phyloP scores from a whole-genome alignment of 106 monocot genomes.

The Allium cepa region DNA sequence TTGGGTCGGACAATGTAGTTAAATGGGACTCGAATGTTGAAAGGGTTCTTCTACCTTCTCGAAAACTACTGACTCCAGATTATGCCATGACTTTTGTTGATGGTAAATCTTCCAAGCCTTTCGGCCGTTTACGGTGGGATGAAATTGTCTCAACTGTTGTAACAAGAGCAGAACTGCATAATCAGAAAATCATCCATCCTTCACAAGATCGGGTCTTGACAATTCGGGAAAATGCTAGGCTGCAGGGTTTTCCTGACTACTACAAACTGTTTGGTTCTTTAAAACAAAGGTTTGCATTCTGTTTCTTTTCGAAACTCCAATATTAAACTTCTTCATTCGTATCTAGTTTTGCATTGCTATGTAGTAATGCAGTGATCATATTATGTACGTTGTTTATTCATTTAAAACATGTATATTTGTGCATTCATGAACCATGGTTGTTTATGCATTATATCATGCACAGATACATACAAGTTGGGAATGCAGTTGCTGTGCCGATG shows the following conservation, averaged over 20 bases:
- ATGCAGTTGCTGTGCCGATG: slow-evolving; percentile 84
- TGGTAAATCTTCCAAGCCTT: slow-evolving; percentile 54
- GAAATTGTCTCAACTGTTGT: slow-evolving; percentile 70
- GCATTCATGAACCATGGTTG: too few relatives aligned
- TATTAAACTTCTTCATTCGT: too few relatives aligned
- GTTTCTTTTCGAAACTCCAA: too few relatives aligned
- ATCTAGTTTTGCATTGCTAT: too few relatives aligned
- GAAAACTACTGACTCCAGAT: slow-evolving; percentile 10
- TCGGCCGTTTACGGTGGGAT: slow-evolving; percentile 74
- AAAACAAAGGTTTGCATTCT: slow-evolving; percentile 32
- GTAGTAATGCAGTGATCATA: too few relatives aligned
- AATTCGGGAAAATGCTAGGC: slow-evolving; percentile 80
- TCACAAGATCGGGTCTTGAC: slow-evolving; percentile 66
- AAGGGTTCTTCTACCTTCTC: slow-evolving; percentile 15
- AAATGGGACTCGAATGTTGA: slow-evolving; percentile 12
- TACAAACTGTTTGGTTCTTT: slow-evolving; percentile 59
- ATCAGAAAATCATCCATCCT: slow-evolving; percentile 64
- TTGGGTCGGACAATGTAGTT: slow-evolving; percentile 14
- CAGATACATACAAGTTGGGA: slow-evolving; percentile 79
- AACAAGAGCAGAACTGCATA: slow-evolving; percentile 51
- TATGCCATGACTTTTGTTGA: slow-evolving; percentile 46
- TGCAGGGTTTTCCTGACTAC: slow-evolving; percentile 85
- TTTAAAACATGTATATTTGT: too few relatives aligned
- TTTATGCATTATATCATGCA: not conserved
- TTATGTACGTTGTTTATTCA: too few relatives aligned